Conservation (phyloP, 106 monocot species). For the Acorus calamus region DNA sequence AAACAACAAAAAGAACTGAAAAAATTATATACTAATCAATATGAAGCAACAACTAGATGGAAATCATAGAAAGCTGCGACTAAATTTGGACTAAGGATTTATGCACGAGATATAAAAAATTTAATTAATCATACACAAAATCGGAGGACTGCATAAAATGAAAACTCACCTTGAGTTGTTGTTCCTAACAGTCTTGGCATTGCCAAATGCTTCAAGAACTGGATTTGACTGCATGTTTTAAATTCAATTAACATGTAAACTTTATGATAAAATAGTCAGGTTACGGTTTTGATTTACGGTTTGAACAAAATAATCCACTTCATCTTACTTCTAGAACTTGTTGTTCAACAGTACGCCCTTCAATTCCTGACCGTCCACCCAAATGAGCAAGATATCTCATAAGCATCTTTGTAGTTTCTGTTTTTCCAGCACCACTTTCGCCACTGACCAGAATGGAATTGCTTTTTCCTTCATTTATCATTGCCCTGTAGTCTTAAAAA, state of each 20-base stretch:
- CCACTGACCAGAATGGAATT: slow-evolving; percentile 90
- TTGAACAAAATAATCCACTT: not conserved
- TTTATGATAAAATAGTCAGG: too few species aligned
- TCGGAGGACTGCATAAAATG: not conserved
- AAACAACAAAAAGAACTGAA: too few species aligned
- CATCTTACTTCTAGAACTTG: slow-evolving; percentile 81
- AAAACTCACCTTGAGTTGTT: slow-evolving; percentile 34
- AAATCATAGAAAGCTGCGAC: too few species aligned
- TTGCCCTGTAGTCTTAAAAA: slow-evolving; percentile 33
- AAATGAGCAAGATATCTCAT: slow-evolving; percentile 80
- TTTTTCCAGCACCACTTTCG: slow-evolving; percentile 96
- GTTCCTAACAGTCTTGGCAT: slow-evolving; percentile 54
- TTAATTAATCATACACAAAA: too few species aligned
- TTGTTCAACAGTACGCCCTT: slow-evolving; percentile 77
- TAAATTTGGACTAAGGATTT: too few species aligned
- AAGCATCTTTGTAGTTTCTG: slow-evolving; percentile 87
- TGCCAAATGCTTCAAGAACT: slow-evolving; percentile 54
- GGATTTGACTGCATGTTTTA: slow-evolving; percentile 21
- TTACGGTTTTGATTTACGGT: too few species aligned
- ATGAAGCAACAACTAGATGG: too few species aligned
- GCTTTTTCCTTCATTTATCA: slow-evolving; percentile 90
- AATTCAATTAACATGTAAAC: too few species aligned
- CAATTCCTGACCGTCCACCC: slow-evolving; percentile 59
- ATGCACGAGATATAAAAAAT: too few species aligned
- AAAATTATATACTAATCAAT: too few species aligned